phyloP scores from a whole-genome alignment of 768 basidiomycete species.

The Lentinula sp. region DNA sequence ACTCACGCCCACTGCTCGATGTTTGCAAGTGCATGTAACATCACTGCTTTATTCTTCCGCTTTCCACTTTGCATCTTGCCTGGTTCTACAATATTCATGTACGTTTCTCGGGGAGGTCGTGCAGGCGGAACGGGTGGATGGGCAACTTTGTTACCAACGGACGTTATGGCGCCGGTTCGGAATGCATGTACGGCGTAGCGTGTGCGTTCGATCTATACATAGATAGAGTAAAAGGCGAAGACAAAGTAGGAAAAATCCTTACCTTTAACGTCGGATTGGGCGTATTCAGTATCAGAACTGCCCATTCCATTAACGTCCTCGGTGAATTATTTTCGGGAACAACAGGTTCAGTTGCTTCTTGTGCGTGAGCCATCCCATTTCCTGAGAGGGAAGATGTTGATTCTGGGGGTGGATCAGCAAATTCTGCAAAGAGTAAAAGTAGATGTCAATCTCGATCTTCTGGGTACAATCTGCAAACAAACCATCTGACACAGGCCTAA shows the following conservation, averaged over 20 bases:
- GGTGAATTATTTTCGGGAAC: slow-evolving; percentile 47
- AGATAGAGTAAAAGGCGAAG: not conserved
- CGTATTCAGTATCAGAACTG: slow-evolving; percentile 73
- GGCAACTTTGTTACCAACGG: slow-evolving; percentile 51
- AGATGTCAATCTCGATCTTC: not conserved
- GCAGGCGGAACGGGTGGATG: slow-evolving; percentile 51
- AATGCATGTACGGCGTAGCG: slow-evolving; percentile 64
- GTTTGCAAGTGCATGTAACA: slow-evolving; percentile 80
- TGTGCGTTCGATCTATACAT: slow-evolving; percentile 55
- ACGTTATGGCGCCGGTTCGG: slow-evolving; percentile 60
- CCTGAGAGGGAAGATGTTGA: not conserved
- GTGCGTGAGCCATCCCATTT: not conserved
- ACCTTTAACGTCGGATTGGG: slow-evolving; percentile 63
- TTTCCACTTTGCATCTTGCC: slow-evolving; percentile 42
- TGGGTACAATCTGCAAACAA: not conserved
- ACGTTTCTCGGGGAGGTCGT: slow-evolving; percentile 56
- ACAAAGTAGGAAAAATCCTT: slow-evolving; percentile 7
- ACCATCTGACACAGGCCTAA: slow-evolving; percentile 74
- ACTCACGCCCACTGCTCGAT: slow-evolving; percentile 89
- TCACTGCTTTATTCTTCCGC: slow-evolving; percentile 60
- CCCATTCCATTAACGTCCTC: slow-evolving; percentile 71
- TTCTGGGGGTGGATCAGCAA: slow-evolving; percentile 58
- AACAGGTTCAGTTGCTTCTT: slow-evolving; percentile 34
- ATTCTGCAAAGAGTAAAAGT: slow-evolving; percentile 31
- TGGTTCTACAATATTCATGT: slow-evolving; percentile 50